Conservation (phyloP, 768 basidiomycete species). For the Hericium erinaceus region DNA sequence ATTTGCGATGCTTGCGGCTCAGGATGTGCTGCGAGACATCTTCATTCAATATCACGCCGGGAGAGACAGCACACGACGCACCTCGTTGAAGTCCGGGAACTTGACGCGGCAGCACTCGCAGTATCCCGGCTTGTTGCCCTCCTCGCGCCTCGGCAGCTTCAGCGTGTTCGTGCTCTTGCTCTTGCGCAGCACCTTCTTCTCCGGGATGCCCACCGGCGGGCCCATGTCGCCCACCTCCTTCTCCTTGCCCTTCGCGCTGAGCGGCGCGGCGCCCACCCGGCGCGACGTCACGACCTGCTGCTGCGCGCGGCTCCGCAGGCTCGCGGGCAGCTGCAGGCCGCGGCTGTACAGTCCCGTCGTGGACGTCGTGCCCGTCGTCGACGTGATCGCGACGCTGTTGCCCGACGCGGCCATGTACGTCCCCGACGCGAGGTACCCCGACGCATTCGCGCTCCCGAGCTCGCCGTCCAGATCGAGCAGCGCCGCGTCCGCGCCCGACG, state of each 20-base stretch:
- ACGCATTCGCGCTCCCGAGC: slow-evolving; percentile 52
- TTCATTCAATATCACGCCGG: not conserved
- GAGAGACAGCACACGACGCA: slow-evolving; percentile 28
- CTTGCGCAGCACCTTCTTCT: slow-evolving; percentile 49
- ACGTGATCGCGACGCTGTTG: slow-evolving; percentile 89
- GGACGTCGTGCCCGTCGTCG: slow-evolving; percentile 81
- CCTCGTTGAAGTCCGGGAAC: slow-evolving; percentile 80
- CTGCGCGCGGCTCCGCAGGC: slow-evolving; percentile 46
- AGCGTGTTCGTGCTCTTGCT: slow-evolving; percentile 77
- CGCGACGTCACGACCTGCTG: slow-evolving; percentile 63
- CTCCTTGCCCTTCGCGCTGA: slow-evolving; percentile 21
- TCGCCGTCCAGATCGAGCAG: slow-evolving; percentile 33
- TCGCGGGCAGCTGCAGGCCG: slow-evolving; percentile 38
- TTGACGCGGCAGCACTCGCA: slow-evolving; percentile 93
- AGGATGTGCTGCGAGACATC: slow-evolving; percentile 52
- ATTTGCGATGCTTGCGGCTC: slow-evolving; percentile 70
- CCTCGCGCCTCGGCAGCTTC: slow-evolving; percentile 67
- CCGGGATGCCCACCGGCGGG: slow-evolving; percentile 54
- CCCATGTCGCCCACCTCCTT: slow-evolving; percentile 47
- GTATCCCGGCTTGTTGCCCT: slow-evolving; percentile 88
- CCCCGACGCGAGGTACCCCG: slow-evolving; percentile 58
- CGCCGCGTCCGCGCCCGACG: slow-evolving; percentile 29
- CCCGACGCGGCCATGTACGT: slow-evolving; percentile 87
- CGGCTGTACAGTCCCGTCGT: slow-evolving; percentile 38
- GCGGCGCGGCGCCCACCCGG: slow-evolving; percentile 29